phyloP scores from a whole-genome alignment of 2,329 filamentous ascomycete genomes.

The Pseudogymnoascus sp. region DNA sequence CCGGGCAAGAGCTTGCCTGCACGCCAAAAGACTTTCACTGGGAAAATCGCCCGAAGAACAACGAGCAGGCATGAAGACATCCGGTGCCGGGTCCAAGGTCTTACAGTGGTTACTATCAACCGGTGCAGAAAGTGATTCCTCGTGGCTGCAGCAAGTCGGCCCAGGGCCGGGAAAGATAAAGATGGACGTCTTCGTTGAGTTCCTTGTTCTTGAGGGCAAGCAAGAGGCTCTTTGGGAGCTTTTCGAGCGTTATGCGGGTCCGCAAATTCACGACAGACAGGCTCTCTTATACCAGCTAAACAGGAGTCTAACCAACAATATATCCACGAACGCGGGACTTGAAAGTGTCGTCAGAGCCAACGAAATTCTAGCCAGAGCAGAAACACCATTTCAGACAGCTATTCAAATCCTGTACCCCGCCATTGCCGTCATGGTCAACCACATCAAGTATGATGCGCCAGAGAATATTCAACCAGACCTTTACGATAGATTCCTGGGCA shows the following conservation, averaged over 20 bases:
- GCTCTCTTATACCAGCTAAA: neutral
- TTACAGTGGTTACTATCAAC: constrained; percentile 27
- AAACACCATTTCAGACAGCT: neutral
- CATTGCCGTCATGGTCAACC: neutral
- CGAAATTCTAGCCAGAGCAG: constrained; percentile 17
- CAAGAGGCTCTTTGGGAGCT: constrained; percentile 24
- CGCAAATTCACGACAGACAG: neutral
- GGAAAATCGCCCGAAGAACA: constrained; percentile 16
- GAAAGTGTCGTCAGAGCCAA: constrained; percentile 17
- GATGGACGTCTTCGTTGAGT: constrained; percentile 21
- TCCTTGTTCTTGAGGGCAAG: constrained; percentile 25
- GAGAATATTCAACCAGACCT: constrained; percentile 10
- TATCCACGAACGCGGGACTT: constrained; percentile 14
- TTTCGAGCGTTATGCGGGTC: constrained; percentile 15
- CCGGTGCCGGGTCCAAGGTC: constrained; percentile 25
- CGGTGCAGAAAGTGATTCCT: constrained; percentile 18
- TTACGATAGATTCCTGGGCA: constrained; percentile 20
- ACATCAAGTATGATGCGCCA: neutral
- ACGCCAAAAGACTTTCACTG: constrained; percentile 18
- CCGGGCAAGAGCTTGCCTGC: constrained; percentile 21
- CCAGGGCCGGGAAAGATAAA: constrained; percentile 12
- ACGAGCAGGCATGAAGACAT: constrained; percentile 22
- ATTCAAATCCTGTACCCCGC: neutral
- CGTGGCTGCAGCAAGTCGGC: constrained; percentile 20
- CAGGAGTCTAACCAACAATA: constrained; percentile 5